phyloP scores from a whole-genome alignment of 2,329 filamentous ascomycete genomes.

The Aspergillus flavus region DNA sequence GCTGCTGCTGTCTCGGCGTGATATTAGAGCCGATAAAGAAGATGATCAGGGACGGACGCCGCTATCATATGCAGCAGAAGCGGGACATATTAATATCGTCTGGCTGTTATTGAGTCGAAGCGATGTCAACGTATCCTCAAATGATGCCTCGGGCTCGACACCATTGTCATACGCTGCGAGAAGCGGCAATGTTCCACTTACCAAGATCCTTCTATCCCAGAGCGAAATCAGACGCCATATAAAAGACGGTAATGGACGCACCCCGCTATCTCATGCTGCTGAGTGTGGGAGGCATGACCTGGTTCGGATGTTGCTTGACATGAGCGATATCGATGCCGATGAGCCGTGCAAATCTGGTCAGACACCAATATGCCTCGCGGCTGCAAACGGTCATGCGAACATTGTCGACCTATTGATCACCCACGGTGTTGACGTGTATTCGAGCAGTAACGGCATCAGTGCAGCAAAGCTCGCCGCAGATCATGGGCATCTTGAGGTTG shows the following conservation, averaged over 20 bases:
- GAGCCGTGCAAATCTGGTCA: neutral
- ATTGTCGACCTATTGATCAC: neutral
- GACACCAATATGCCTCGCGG: neutral
- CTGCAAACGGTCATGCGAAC: neutral
- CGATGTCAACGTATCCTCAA: too few species aligned
- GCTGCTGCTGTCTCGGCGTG: too few species aligned
- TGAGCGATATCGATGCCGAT: neutral
- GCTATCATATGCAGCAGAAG: too few species aligned
- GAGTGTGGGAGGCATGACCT: neutral
- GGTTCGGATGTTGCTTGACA: neutral
- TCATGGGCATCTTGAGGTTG: neutral
- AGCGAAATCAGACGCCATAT: too few species aligned
- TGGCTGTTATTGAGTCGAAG: too few species aligned
- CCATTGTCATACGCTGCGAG: too few species aligned
- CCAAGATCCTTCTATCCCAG: too few species aligned
- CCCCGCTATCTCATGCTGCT: neutral
- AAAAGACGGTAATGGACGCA: neutral
- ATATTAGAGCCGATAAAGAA: too few species aligned
- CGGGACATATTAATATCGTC: too few species aligned
- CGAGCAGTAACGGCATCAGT: neutral
- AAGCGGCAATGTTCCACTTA: too few species aligned
- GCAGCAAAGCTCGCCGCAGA: neutral
- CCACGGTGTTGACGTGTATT: neutral
- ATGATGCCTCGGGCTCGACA: too few species aligned
- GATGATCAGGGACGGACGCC: too few species aligned